Evolutionary conservation across 2,329 filamentous ascomycete species (phyloP), one percentile per base, ranked within the genome.

Genomic region (Cadophora sp.): DNA sequence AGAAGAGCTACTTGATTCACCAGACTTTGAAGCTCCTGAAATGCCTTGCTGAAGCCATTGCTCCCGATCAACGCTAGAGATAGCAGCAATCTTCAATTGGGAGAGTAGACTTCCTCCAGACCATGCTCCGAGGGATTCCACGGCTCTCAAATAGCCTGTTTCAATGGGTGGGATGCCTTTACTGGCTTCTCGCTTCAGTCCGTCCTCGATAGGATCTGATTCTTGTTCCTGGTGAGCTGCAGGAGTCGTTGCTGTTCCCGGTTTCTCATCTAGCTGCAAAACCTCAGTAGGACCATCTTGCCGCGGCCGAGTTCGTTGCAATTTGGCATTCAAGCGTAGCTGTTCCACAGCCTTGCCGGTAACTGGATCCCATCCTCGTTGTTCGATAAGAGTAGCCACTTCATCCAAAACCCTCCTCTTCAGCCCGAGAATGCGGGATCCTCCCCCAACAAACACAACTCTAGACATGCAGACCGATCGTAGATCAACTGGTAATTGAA

Each of bases 391-490:
- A 0, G 81, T 80, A 4, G 86, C 85, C 0, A 98, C 80, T 74
- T 98, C 94, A 66, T 91, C 86, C 37, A 97, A 80, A 46, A 97
- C 85, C 29, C 95, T 88, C 27, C 86, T 84, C 72, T 92, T 93
- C 29, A 99, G 81, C 0, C 96, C 96, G 0, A 94, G 86, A 9
- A 97, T 89, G 29, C 86, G 86, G 6, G 93, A 89, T 59, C 91
- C 91, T 1, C 93, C 93, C 37, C 96, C 96, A 0, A 91, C 91
- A 76, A 99, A 92, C 19, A 97, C 83, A 56, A 98, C 92, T 48
- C 95, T 91, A 1, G 94, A 90, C 89, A 97, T 96, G 79, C 95
- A 97, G 4, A 91, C 81, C 0, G 92, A 90, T 27, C 96, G 89
- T 4, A 94, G 89, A 79, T 99, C 96, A 4, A 95, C 81, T 0